Evolutionary conservation across 108 stramenopile genomes (phyloP), one percentile per base, ranked within the genome.

Genomic region (Cyclotella atomus): DNA sequence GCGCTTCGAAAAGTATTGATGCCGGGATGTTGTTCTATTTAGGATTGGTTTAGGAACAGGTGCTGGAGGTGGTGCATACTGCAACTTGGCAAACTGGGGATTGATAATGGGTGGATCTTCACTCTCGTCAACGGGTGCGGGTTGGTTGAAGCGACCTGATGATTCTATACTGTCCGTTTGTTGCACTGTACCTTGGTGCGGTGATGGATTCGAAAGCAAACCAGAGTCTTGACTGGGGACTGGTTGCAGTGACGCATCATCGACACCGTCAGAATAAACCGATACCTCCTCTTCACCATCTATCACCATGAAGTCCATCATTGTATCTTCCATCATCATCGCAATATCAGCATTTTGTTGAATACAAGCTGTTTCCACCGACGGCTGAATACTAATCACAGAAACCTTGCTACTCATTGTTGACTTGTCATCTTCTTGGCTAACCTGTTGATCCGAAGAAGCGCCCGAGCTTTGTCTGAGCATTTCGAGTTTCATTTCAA

Each of bases 341-440:
- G 66, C 66, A 46, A 76, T 62, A 41, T 67, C 68, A 14, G 50
- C 68, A 52, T 76, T 76, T 36, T 76, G 75, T n/a, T 68, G 29
- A 16, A 76, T 23, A 55, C 75, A 76, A 44, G 65, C 75, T 43
- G 60, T 76, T 36, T 76, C 75, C 9, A 76, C 35, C 1, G 75
- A 76, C 38, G 75, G 68, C 44, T 66, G 65, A 9, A 49, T 46
- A 16, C 65, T 75, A 2, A 14, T 10, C 1, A 28, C 56, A 2
- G 73, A 65, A 1, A 55, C 38, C 25, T 46, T 56, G 29, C 65
- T 34, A 36, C 45, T 32, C 15, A 34, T 15, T 1, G 27, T 19
- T 0, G 68, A 70, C 30, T 70, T 70, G 8, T 57, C 68, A 33
- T 70, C 67, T 3, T 12, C 68, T 19, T 57, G 38, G 33, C 16